Base-by-base conservation (phyloP, 2,329 filamentous ascomycete genomes). In the Ophiostoma sp. region DNA sequence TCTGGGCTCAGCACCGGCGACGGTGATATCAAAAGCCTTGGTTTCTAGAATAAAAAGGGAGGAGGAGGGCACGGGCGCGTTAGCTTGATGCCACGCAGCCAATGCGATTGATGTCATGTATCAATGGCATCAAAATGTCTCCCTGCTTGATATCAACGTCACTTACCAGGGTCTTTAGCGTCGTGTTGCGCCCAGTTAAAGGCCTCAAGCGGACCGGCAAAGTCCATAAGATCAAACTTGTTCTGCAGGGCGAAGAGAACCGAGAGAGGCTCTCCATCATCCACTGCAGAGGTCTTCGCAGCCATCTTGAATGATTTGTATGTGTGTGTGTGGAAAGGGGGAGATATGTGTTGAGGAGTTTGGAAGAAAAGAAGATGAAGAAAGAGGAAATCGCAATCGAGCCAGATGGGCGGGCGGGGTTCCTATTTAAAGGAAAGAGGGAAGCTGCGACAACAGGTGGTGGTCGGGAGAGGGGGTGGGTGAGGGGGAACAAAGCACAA, bases 161-260 rank as follows among this genome's bases (percentile, higher is more conserved):
- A 82, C 86, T 80, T 83, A 88, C 88, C 81, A 50, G 83, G 79
- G 78, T 90, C 85, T 71, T 86, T 84, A 76, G 84, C 83, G 76
- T 90, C 83, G 75, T 89, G 87, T 57, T 84, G 83, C 74, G 87
- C 86, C 68, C 79, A 80, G 76, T 81, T 81, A 73, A 90, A 82
- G 75, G 85, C 84, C 82, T 89, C 85, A 70, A 87, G 79, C 59
- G 87, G 84, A 76, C 87, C 88, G 73, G 87, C 85, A 77, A 90
- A 85, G 83, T 90, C 88, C 76, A 89, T 78, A 74, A 90, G 80
- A 79, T 89, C 83, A 80, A 90, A 90, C 80, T 88, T 87, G 79
- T 85, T 82, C 72, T 90, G 88, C 78, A 90, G 84, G 78, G 85
- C 87, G 81, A 90, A 85, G 79, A 90, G 86, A 77, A 90, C 86